These are phyloP conservation scores for Phytophthora cryptogea DNA, from an alignment of 352 stramenopile genomes.

Conservation along the genomic window DNA sequence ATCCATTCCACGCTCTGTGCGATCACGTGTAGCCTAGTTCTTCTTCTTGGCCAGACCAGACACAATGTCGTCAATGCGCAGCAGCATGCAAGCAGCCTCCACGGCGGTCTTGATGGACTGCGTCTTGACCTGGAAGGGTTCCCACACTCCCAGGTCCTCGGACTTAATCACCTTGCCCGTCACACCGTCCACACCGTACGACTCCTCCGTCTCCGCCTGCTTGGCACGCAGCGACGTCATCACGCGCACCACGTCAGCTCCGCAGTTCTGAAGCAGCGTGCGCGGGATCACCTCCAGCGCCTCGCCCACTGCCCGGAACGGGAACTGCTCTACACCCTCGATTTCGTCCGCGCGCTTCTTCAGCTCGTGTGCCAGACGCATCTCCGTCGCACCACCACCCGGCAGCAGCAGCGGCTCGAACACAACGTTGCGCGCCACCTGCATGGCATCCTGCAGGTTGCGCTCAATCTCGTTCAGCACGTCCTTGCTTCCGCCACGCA, in stretches of 20 bases:
- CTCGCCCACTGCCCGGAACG: conserved; percentile 96
- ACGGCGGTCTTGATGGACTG: conserved; percentile 99
- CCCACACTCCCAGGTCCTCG: conserved; percentile 97
- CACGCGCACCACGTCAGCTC: conserved; percentile 97
- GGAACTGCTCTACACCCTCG: conserved; percentile 97
- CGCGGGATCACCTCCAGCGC: conserved; percentile 99
- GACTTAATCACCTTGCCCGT: conserved; percentile 94
- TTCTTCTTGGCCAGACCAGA: conserved; percentile 98
- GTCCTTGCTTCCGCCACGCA: conserved; percentile 99
- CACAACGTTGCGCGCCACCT: conserved; percentile 99
- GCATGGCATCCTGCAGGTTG: conserved; percentile 99
- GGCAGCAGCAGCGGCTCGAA: conserved; percentile 98
- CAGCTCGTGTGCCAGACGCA: conserved; percentile 97
- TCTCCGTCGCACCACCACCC: conserved; percentile 97
- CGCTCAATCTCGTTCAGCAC: conserved; percentile 99
- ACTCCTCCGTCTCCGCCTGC: conserved; percentile 82
- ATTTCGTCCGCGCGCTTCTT: conserved; percentile 90
- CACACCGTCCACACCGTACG: conserved; percentile 83
- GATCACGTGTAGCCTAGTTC: conserved; percentile 45
- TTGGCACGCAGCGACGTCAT: conserved; percentile 97
- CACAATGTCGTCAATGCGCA: conserved; percentile 99
- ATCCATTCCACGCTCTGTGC: conserved; percentile 20
- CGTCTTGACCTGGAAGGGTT: conserved; percentile 99
- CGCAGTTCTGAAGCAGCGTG: conserved; percentile 99
- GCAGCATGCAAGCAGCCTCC: conserved; percentile 97